Evolutionary conservation across 2,329 filamentous ascomycete genomes (phyloP).

Genomic region (Pyricularia pennisetigena): DNA sequence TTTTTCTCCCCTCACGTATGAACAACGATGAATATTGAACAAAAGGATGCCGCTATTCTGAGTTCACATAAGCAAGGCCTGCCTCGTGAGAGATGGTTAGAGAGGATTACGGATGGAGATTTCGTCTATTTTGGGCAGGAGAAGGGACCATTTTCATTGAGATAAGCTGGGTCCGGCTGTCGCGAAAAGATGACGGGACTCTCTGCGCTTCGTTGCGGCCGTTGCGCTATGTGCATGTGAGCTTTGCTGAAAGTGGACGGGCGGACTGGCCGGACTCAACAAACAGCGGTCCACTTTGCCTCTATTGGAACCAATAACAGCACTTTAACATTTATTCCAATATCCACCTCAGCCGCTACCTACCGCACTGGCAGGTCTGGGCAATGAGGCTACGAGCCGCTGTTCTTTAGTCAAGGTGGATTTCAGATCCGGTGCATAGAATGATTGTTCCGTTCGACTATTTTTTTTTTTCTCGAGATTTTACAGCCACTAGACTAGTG

Average conservation of each 20-base stretch:
- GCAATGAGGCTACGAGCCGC: neutral
- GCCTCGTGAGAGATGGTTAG: neutral
- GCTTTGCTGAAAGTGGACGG: neutral
- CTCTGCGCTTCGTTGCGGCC: neutral
- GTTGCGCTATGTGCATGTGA: neutral
- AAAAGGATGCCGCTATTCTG: neutral
- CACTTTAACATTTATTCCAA: neutral
- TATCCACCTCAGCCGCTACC: constrained; percentile 1
- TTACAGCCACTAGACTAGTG: neutral
- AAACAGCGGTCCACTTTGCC: neutral
- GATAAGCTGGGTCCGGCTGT: neutral
- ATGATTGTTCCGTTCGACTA: neutral
- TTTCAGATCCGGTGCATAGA: neutral
- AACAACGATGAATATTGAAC: neutral
- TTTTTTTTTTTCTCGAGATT: neutral
- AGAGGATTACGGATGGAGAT: neutral
- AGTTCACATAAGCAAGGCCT: neutral
- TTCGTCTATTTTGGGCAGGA: neutral
- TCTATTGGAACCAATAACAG: neutral
- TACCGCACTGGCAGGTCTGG: neutral
- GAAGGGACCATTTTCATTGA: neutral
- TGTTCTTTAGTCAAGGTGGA: neutral
- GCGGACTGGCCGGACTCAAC: neutral
- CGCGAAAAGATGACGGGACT: neutral
- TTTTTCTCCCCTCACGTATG: neutral